phyloP scores from a whole-genome alignment of 768 basidiomycete species.

The Boletus sensibilis region DNA sequence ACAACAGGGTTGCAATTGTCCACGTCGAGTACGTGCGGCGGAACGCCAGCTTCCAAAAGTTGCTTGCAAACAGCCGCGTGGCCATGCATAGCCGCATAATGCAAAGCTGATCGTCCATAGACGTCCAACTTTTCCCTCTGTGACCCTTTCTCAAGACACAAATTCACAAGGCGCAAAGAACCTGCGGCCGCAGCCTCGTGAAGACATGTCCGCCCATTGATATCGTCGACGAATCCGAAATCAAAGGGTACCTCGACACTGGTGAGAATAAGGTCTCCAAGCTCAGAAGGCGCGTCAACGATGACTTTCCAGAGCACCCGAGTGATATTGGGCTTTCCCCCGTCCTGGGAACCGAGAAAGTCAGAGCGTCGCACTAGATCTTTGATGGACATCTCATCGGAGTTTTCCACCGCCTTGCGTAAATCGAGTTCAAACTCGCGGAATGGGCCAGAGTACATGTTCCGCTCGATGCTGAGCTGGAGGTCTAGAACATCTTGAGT shows the following conservation, averaged over 20 bases:
- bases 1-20: conserved; percentile 95
- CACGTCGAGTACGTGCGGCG: conserved; percentile 74
- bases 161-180: conserved; percentile 65
- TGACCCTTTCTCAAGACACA: conserved; percentile 76
- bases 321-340: conserved; percentile 67
- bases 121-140: conserved; percentile 75
- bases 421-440: conserved; percentile 89
- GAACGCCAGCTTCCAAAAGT: conserved; percentile 67
- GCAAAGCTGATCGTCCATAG: conserved; percentile 90
- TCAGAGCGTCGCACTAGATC: conserved; percentile 74
- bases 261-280: conserved; percentile 72
- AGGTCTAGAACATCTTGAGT: conserved; percentile 73
- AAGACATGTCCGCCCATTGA: conserved; percentile 91
- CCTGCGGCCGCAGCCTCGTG: conserved; percentile 94
- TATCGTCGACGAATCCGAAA: conserved; percentile 92
- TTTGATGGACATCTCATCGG: conserved; percentile 57
- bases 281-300: conserved; percentile 71
- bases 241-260: conserved; percentile 73
- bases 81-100: conserved; percentile 95
- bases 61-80: conserved; percentile 72
- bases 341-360: conserved; percentile 57
- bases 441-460: conserved; percentile 66
- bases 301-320: conserved; percentile 95
- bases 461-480: conserved; percentile 64
- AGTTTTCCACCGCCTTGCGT: conserved; percentile 67